Conservation (phyloP, 1,284 basidiomycete species). For the Neolentinus lepideus region DNA sequence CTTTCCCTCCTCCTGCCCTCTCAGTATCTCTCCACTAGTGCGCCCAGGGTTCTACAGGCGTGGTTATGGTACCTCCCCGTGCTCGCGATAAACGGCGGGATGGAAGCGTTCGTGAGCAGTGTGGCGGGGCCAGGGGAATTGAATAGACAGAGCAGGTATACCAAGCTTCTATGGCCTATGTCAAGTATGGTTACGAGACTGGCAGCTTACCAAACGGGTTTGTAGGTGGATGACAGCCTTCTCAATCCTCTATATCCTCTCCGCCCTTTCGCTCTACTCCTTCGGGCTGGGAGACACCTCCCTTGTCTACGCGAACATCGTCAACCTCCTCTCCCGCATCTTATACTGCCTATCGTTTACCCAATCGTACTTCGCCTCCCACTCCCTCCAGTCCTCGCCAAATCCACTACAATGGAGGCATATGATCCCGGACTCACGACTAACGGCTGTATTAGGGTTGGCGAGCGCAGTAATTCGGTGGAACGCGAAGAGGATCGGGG, state of each 20-base stretch:
- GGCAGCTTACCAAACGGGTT: background rate
- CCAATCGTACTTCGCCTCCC: background rate
- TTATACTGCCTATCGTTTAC: background rate
- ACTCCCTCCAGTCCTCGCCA: background rate
- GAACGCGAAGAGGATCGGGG: background rate
- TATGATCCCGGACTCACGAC: background rate
- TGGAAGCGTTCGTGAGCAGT: constrained; percentile 86
- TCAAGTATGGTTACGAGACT: no score
- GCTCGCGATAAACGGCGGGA: constrained; percentile 80
- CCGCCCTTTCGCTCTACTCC: constrained; percentile 43
- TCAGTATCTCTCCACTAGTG: constrained; percentile 67
- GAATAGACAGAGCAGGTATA: constrained; percentile 53
- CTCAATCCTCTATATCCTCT: constrained; percentile 50
- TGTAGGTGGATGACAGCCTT: constrained; percentile 58
- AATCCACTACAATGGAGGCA: background rate
- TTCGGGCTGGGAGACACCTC: constrained; percentile 57
- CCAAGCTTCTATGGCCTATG: constrained; percentile 11
- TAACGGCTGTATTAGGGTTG: background rate
- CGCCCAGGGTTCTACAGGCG: constrained; percentile 63
- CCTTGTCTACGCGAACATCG: constrained; percentile 69
- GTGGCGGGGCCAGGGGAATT: constrained; percentile 62
- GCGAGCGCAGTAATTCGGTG: background rate
- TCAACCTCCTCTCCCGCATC: constrained; percentile 36
- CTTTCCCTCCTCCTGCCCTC: constrained; percentile 66
- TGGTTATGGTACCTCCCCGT: constrained; percentile 87